A percentile compares a stretch with the other conserved stretches of the same genome.
phyloP scores from a whole-genome alignment of 1,284 basidiomycete species.

The Cystobasidium pallidum region DNA sequence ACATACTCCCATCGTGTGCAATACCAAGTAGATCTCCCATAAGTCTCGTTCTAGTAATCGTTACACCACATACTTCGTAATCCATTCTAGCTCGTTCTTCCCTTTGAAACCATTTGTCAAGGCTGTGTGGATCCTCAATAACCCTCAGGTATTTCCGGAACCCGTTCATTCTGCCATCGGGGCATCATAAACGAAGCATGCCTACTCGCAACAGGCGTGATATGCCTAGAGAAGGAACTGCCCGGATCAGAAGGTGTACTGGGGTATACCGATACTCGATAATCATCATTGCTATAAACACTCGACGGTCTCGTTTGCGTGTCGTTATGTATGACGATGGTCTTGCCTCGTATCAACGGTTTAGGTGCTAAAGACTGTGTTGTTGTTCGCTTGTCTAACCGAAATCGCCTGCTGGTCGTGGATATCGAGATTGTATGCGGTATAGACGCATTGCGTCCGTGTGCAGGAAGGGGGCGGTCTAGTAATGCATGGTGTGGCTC shows the following conservation, averaged over 20 bases:
- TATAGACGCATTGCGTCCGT: neutral
- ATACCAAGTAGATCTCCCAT: neutral
- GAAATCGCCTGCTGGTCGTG: neutral
- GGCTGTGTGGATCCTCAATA: neutral
- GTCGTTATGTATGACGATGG: constrained; percentile 12
- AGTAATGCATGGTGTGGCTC: neutral
- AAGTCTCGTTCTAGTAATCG: neutral
- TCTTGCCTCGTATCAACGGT: neutral
- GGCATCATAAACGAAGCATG: constrained; percentile 14
- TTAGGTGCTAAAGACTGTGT: neutral
- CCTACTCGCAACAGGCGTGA: constrained; percentile 3
- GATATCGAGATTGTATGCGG: neutral
- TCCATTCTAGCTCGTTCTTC: neutral
- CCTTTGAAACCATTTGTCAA: no score
- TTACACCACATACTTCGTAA: neutral
- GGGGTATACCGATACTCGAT: constrained; percentile 22
- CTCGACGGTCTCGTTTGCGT: constrained; percentile 12
- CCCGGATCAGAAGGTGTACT: constrained; percentile 25
- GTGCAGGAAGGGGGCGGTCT: neutral
- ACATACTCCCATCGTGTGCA: no score
- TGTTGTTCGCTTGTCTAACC: neutral
- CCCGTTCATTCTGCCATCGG: constrained; percentile 7
- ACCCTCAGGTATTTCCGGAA: neutral
- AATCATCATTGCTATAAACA: constrained; percentile 6
- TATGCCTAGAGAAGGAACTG: constrained; percentile 5